phyloP scores from a whole-genome alignment of 192 early-diverging fungal species.

The Martensiomyces pterosporus region DNA sequence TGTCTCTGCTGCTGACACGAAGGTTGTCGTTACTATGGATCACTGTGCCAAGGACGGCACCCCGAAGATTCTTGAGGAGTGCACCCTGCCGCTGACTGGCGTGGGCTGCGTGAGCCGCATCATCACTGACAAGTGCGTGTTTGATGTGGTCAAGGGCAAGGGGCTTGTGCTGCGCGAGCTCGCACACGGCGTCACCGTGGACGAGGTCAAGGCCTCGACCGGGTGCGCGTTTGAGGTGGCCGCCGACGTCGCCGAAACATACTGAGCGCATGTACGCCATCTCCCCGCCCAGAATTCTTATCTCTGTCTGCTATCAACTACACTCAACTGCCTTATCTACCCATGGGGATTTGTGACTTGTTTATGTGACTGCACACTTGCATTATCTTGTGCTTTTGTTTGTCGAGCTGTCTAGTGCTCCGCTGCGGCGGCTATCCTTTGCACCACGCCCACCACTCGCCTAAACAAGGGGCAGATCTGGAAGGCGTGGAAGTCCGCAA shows the following conservation, averaged over 20 bases:
- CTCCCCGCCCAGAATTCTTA: no score
- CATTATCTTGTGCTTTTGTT: no score
- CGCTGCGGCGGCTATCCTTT: no score
- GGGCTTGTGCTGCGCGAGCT: slow-evolving; percentile 57
- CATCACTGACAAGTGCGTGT: slow-evolving; percentile 65
- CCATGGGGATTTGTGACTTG: no score
- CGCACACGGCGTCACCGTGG: slow-evolving; percentile 54
- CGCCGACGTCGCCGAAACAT: slow-evolving; percentile 21
- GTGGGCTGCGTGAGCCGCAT: slow-evolving; percentile 60
- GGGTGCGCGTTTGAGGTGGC: slow-evolving; percentile 55
- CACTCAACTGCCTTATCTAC: no score
- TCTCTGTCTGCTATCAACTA: no score
- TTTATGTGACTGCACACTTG: no score
- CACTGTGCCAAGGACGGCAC: slow-evolving; percentile 57
- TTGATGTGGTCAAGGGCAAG: slow-evolving; percentile 52
- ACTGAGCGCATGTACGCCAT: no score
- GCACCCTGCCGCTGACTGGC: slow-evolving; percentile 69
- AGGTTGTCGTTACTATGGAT: slow-evolving; percentile 69
- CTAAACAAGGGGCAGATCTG: no score
- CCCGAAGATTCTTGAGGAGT: slow-evolving; percentile 67
- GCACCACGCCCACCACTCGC: no score
- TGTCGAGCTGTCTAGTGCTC: no score
- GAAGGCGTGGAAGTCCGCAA: no score
- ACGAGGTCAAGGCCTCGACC: slow-evolving; percentile 56
- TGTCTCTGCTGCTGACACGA: slow-evolving; percentile 59